A percentile compares a stretch with the other conserved stretches of the same genome.
These are phyloP conservation scores for Tuber brumale DNA, from an alignment of 495 filamentous ascomycete species.

Conservation along the genomic window DNA sequence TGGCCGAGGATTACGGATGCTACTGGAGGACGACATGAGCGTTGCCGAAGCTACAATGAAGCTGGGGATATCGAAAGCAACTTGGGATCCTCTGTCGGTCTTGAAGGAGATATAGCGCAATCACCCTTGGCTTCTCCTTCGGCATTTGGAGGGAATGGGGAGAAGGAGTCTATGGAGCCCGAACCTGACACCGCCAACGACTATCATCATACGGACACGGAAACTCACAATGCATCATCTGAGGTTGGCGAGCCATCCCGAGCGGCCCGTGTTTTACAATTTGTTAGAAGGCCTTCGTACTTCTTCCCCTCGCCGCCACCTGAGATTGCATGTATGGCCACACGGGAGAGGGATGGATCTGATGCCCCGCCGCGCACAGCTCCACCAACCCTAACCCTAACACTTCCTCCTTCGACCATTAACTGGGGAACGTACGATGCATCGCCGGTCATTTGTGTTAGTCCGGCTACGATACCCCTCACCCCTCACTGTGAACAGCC, in stretches of 20 bases:
- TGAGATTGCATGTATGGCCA: neutral
- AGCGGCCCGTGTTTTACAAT: slow-evolving; percentile 18
- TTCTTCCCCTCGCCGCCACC: slow-evolving; percentile 15
- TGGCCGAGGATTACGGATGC: neutral
- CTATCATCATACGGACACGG: neutral
- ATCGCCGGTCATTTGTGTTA: slow-evolving; percentile 14
- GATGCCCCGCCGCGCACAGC: neutral
- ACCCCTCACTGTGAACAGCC: slow-evolving; percentile 25
- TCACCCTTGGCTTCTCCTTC: neutral
- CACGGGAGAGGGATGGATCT: neutral
- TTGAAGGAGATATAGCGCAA: neutral
- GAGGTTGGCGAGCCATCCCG: slow-evolving; percentile 11
- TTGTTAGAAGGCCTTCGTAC: slow-evolving; percentile 29
- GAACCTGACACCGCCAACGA: neutral
- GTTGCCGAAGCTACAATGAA: neutral
- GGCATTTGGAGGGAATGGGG: neutral
- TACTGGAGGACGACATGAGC: neutral
- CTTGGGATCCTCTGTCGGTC: neutral
- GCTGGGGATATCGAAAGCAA: neutral
- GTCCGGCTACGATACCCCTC: slow-evolving; percentile 21
- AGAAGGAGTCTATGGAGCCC: neutral
- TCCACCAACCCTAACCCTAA: slow-evolving; percentile 28
- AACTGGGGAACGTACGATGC: slow-evolving; percentile 20
- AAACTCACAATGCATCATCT: neutral
- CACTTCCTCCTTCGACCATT: slow-evolving; percentile 20